Evolutionary conservation across 2,329 filamentous ascomycete species (phyloP).

Genomic region (Venturia aucupariae): DNA sequence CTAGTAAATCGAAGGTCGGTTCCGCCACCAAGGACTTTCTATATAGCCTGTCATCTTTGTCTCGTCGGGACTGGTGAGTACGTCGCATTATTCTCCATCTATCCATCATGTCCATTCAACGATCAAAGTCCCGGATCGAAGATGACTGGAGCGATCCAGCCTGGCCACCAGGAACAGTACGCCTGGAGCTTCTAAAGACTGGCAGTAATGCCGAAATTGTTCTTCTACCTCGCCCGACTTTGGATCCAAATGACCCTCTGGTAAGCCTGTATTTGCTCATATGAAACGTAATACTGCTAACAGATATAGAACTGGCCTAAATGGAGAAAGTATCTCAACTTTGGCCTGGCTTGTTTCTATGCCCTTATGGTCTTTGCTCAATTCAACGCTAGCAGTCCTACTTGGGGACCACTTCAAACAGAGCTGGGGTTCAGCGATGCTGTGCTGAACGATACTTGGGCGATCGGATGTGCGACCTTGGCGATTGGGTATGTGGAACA

Average conservation of each 20-base stretch:
- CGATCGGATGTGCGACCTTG: not conserved
- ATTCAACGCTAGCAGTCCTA: constrained; percentile 5
- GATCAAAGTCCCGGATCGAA: not conserved
- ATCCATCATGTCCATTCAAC: not conserved
- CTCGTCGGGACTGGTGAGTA: not conserved
- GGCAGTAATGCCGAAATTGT: constrained; percentile 21
- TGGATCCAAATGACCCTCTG: constrained; percentile 39
- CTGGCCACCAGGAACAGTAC: constrained; percentile 4
- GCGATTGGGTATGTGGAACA: not conserved
- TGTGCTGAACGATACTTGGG: constrained; percentile 1
- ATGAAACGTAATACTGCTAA: not conserved
- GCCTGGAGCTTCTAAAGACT: not conserved
- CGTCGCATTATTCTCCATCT: not conserved
- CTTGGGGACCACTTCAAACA: not conserved
- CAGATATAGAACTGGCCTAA: constrained; percentile 29
- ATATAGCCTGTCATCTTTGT: not conserved
- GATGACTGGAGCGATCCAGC: not conserved
- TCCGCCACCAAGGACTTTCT: not conserved
- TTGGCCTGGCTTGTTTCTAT: constrained; percentile 7
- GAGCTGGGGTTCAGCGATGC: not conserved
- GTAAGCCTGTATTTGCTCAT: not conserved
- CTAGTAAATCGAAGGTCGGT: not conserved
- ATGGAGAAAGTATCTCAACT: constrained; percentile 9
- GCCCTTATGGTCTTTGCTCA: constrained; percentile 9
- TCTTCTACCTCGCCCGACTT: constrained; percentile 31